These are phyloP conservation scores for Hymenoscyphus fructigenus DNA, from an alignment of 2,329 filamentous ascomycete species.

Conservation along the genomic window DNA sequence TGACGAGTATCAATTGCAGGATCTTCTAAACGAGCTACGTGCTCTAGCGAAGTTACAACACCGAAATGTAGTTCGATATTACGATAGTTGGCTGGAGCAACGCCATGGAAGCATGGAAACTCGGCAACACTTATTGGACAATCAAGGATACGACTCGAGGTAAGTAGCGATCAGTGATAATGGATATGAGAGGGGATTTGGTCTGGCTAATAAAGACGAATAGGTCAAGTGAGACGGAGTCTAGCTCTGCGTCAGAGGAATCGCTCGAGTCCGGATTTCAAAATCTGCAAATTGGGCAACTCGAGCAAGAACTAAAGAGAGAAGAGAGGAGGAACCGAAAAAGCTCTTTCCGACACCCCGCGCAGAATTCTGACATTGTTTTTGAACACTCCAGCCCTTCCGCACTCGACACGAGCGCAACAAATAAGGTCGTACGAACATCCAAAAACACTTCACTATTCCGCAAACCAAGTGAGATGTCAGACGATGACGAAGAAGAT, in stretches of 20 bases:
- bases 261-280: slow-evolving; percentile 1
- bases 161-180: not conserved
- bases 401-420: not conserved
- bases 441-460: slow-evolving; percentile 3
- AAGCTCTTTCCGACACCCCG: not conserved
- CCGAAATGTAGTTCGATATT: slow-evolving; percentile 65
- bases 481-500: slow-evolving; percentile 12
- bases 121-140: not conserved
- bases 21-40: slow-evolving; percentile 53
- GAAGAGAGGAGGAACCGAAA: slow-evolving; percentile 3
- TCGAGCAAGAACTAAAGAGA: slow-evolving; percentile 11
- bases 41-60: slow-evolving; percentile 59
- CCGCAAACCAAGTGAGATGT: slow-evolving; percentile 16
- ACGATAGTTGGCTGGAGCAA: slow-evolving; percentile 62
- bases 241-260: not conserved
- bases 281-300: slow-evolving; percentile 4
- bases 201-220: not conserved
- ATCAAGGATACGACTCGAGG: slow-evolving; percentile 5
- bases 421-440: not conserved
- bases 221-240: slow-evolving; percentile 4
- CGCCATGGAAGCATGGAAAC: slow-evolving; percentile 20
- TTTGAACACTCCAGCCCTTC: slow-evolving; percentile 9
- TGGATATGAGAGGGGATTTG: not conserved
- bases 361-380: slow-evolving; percentile 6
- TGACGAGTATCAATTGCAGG: slow-evolving; percentile 42